Base-by-base conservation (phyloP, 495 filamentous ascomycete species). In the Tuber aestivum region DNA sequence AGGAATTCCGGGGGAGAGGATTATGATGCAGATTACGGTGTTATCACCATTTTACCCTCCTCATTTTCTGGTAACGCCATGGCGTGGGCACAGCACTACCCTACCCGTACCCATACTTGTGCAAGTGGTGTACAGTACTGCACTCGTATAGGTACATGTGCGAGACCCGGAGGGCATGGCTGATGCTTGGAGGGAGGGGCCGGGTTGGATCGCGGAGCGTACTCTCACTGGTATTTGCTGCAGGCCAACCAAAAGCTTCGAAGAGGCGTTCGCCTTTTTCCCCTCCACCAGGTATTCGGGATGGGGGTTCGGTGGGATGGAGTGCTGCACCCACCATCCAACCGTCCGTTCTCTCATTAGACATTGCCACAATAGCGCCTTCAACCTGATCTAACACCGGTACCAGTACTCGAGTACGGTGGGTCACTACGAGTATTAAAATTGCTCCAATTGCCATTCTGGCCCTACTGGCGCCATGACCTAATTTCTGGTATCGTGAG, bases 211-310 rank as follows among this genome's bases (percentile, higher is more conserved):
- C 56, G n/a, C 56, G 56, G 32, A 65, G 56, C 56, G 3, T 65
- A 65, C 27, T 65, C 56, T 65, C 32, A 7, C 56, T 35, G 56
- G 27, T 35, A 65, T 32, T 65, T 18, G 56, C 56, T 65, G 56
- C 12, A 35, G 56, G 56, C 56, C 56, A 65, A 65, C 56, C 27
- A 18, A 65, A 79, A 75, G 56, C 78, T 72, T 79, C 72, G 48
- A 72, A 35, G 73, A 70, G 77, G 77, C 77, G 77, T 72, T 78
- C 77, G 77, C 75, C 70, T 70, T 79, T 79, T 65, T 79, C 71
- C 78, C 78, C 78, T 75, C 76, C 78, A 42, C 78, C 78, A 75
- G 78, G 78, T 79, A 74, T 70, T 79, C 78, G 78, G 78, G 78
- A 79, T 79, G 72, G 70, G 48, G 56, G 56, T 32, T 27, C 56